Evolutionary conservation across 768 basidiomycete genomes (phyloP), one percentile per base, ranked within the genome.

Genomic region (Amanita brunnescens): DNA sequence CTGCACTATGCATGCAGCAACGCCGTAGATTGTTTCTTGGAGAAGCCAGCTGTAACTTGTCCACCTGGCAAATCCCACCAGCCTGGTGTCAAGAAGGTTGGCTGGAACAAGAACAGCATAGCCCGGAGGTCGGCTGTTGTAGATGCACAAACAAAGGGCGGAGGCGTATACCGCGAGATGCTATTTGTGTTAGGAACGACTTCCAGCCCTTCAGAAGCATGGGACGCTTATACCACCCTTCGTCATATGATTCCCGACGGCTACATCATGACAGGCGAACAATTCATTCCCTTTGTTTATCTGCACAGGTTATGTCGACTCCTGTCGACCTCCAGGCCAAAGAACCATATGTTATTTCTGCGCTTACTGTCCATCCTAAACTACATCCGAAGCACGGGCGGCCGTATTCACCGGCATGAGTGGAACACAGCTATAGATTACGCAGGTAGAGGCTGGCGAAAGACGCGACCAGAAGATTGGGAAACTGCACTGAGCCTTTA

Each of bases 341-440:
- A 77, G 56, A 82, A 82, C 5, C 79, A 83, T 35, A 62, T 67
- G 2, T 66, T 76, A 46, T 87, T 83, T 64, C 71, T 81, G 7
- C 81, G 79, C 10, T 71, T 91, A 3, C 70, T 87, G n/a, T 76
- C 81, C n/a, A 77, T 88, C 10, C 60, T 89, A 55, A 75, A 75
- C 38, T 73, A 71, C 39, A 67, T 91, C 35, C 78, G 75, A 52
- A 66, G 65, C 18, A 70, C 67, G n/a, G 81, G 79, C 10, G 83
- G 80, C 20, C 66, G 50, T 9, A 62, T 88, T 29, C 70, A 77
- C 55, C 58, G 68, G n/a, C 80, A 79, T 73, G 79, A 89, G 62
- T 91, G 88, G 85, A 91, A 90, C 61, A 70, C 78, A 6, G 72
- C 91, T 40, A 77, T 91, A 53, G 75, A 84, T 57, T 74, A 71